phyloP scores from a whole-genome alignment of 805 yeast species.

The Candida takata region DNA sequence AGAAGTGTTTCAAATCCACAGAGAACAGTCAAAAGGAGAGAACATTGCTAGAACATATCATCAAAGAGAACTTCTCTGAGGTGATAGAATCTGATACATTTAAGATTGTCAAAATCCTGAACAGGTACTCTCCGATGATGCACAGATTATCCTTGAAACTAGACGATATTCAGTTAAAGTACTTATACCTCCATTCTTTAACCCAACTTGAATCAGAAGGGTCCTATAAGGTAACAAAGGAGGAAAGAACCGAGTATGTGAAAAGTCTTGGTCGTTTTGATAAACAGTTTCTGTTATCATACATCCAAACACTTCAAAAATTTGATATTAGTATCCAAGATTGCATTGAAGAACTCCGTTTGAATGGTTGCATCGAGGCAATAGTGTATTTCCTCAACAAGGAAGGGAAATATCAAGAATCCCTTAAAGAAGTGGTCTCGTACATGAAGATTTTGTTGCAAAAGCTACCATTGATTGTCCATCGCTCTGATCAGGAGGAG shows the following conservation, averaged over 20 bases:
- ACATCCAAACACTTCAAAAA: constrained; percentile 19
- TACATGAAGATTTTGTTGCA: constrained; percentile 11
- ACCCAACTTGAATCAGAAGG: constrained; percentile 19
- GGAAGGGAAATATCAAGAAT: constrained; percentile 12
- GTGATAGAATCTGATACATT: constrained; percentile 25
- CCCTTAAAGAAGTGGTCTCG: constrained; percentile 19
- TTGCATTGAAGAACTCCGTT: constrained; percentile 19
- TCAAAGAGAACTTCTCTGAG: constrained; percentile 11
- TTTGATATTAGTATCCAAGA: constrained; percentile 19
- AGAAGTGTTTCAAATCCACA: constrained; percentile 21
- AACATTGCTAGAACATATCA: constrained; percentile 12
- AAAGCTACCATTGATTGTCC: constrained; percentile 7
- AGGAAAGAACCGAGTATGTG: constrained; percentile 19
- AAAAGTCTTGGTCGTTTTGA: constrained; percentile 13
- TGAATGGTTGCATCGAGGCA: constrained; percentile 17
- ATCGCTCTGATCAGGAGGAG: constrained; percentile 10
- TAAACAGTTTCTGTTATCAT: constrained; percentile 11
- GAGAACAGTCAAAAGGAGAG: constrained; percentile 16
- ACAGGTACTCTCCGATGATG: constrained; percentile 14
- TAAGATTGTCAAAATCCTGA: constrained; percentile 24
- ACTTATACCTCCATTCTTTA: constrained; percentile 19
- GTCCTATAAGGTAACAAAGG: constrained; percentile 6
- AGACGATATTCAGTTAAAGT: constrained; percentile 17
- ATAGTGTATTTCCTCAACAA: constrained; percentile 18
- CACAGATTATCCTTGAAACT: constrained; percentile 13